These are phyloP conservation scores for Quercus agrifolia DNA, from an alignment of 306 rosid genomes.

Conservation along the genomic window DNA sequence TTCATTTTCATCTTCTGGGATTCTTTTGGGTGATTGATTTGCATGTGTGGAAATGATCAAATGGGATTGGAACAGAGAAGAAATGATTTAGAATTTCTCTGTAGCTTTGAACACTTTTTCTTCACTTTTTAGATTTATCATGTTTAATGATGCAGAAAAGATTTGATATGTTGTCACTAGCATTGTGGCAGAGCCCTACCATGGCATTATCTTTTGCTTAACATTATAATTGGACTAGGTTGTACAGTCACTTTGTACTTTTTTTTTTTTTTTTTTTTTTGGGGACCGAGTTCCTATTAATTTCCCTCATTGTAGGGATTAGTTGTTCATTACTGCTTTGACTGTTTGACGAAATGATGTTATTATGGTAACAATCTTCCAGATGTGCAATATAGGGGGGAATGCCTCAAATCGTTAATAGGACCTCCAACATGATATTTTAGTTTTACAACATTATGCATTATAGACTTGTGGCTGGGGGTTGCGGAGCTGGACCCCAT, in stretches of 20 bases:
- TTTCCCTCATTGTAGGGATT: background rate
- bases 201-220: conserved; percentile 1
- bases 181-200: background rate
- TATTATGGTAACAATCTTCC: background rate
- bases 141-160: conserved; percentile 18
- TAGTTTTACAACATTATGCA: background rate
- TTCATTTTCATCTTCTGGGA: conserved; percentile 23
- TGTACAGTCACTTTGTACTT: background rate
- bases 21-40: conserved; percentile 22
- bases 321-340: background rate
- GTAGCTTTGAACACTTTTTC: background rate
- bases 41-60: conserved; percentile 9
- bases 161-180: background rate
- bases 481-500: background rate
- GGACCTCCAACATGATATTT: background rate
- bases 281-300: background rate
- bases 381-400: background rate
- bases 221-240: conserved; percentile 6
- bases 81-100: conserved; percentile 13
- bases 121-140: background rate
- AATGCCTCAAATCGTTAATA: background rate
- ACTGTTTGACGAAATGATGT: background rate
- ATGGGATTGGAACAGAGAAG: conserved; percentile 15
- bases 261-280: background rate
- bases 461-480: background rate